These are phyloP conservation scores for Lactifluus subvellereus DNA, from an alignment of 768 basidiomycete species.

Conservation along the genomic window DNA sequence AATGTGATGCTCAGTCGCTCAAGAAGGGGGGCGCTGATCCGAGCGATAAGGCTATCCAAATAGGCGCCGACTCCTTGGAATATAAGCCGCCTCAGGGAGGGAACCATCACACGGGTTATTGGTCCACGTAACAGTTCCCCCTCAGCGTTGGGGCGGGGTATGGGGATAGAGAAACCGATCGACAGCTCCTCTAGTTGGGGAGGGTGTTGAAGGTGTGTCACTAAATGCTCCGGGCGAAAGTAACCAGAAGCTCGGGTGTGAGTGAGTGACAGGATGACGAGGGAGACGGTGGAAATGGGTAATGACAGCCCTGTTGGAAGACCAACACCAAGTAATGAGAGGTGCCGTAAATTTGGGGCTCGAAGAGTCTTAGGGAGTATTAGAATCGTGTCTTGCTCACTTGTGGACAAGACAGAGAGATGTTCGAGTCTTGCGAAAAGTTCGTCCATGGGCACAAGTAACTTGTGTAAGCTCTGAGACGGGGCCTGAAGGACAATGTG, in stretches of 20 bases:
- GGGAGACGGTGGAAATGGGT: neutral
- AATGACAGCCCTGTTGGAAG: neutral
- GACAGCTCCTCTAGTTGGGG: slow-evolving; percentile 5
- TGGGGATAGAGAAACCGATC: neutral
- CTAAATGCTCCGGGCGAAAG: neutral
- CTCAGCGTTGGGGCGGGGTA: neutral
- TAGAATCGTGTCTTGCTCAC: neutral
- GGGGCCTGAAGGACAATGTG: neutral
- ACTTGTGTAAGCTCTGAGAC: neutral
- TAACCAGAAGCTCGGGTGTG: neutral
- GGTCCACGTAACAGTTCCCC: neutral
- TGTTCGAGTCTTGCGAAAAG: neutral
- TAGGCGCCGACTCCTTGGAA: neutral
- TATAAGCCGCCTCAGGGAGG: neutral
- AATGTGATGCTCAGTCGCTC: neutral
- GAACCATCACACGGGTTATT: neutral
- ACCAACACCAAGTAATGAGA: neutral
- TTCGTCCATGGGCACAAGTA: neutral
- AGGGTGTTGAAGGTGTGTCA: neutral
- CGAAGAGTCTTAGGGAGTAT: neutral
- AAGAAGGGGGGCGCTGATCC: neutral
- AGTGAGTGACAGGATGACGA: neutral
- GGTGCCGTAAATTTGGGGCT: neutral
- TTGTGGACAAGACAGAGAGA: neutral
- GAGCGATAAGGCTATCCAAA: slow-evolving; percentile 1